Percentiles rank a stretch among this genome's conserved stretches.
Evolutionary conservation across 805 yeast species (phyloP).

Genomic region (Wickerhamomyces kurtzmanii): DNA sequence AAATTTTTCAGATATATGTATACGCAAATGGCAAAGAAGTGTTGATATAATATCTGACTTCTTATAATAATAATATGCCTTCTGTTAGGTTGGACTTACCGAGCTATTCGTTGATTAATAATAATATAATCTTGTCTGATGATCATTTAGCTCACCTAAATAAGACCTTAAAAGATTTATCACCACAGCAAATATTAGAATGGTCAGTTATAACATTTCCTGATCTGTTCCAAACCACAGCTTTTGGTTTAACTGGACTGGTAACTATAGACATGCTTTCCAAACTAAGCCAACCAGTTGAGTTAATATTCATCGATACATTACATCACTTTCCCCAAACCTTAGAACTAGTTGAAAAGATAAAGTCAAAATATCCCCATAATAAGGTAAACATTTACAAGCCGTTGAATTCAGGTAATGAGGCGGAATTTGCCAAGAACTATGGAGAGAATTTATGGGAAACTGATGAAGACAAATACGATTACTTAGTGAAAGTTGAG

Average conservation of each 20-base stretch:
- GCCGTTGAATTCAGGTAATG: constrained; percentile 50
- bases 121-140: constrained; percentile 27
- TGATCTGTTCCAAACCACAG: constrained; percentile 79
- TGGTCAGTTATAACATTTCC: constrained; percentile 89
- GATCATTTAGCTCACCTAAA: constrained; percentile 62
- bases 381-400: constrained; percentile 52
- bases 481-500: constrained; percentile 83
- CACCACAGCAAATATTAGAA: constrained; percentile 64
- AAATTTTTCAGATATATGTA: too few species aligned
- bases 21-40: too few species aligned
- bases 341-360: constrained; percentile 52
- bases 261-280: constrained; percentile 80
- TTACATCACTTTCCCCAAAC: constrained; percentile 95
- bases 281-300: constrained; percentile 43
- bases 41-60: too few species aligned
- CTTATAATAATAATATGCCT: too few species aligned
- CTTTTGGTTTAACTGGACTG: constrained; percentile 88
- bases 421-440: constrained; percentile 49
- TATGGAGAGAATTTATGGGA: constrained; percentile 84
- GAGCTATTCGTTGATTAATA: constrained; percentile 14
- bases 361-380: constrained; percentile 45
- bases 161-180: constrained; percentile 34
- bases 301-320: constrained; percentile 82
- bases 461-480: constrained; percentile 69
- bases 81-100: too few species aligned